These are phyloP conservation scores for Myriosclerotinia curreyana DNA, from an alignment of 2,329 filamentous ascomycete species.

Conservation along the genomic window DNA sequence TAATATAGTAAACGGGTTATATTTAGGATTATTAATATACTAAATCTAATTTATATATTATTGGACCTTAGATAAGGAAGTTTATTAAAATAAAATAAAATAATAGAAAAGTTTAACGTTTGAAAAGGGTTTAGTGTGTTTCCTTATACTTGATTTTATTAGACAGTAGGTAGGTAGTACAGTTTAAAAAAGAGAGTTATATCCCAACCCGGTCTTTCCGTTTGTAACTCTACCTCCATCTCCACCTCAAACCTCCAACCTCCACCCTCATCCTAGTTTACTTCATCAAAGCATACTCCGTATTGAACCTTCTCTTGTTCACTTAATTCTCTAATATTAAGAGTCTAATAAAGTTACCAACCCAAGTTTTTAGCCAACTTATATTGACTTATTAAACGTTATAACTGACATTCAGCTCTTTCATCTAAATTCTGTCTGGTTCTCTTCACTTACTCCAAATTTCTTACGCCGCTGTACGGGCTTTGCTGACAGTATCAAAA, in stretches of 20 bases:
- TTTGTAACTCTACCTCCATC: background rate
- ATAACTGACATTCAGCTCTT: conserved; percentile 19
- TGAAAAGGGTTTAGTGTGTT: no score
- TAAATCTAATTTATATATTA: no score
- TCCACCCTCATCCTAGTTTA: conserved; percentile 8
- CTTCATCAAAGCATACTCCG: conserved; percentile 8
- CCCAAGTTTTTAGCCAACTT: conserved; percentile 9
- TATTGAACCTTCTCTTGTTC: background rate
- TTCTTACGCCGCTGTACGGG: background rate
- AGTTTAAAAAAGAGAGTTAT: background rate
- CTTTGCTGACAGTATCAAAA: conserved; percentile 25
- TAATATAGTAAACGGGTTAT: no score
- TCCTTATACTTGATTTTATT: no score
- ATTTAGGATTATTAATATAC: no score
- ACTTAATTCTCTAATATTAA: background rate
- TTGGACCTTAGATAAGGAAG: no score
- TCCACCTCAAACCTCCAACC: conserved; percentile 8
- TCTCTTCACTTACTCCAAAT: conserved; percentile 6
- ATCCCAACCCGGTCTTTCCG: conserved; percentile 15
- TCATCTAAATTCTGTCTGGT: background rate
- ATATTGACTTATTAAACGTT: background rate
- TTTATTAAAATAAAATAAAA: no score
- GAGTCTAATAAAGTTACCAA: background rate
- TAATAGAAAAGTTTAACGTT: no score
- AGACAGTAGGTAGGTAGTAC: no score